phyloP scores from a whole-genome alignment of 495 filamentous ascomycete genomes.

The Penicillium dipodomyicola region DNA sequence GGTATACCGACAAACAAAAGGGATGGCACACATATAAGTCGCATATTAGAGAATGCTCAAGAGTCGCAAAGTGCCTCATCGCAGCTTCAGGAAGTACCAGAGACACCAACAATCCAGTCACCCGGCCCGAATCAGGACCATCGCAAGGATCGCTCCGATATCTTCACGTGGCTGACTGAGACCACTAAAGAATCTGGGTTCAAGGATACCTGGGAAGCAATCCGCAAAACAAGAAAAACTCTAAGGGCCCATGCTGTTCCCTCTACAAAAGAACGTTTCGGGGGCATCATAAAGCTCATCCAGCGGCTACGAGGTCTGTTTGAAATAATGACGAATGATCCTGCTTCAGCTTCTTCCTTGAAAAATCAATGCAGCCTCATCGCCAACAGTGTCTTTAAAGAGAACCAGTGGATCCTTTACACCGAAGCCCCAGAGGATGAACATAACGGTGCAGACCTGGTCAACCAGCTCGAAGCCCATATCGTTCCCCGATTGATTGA shows the following conservation, averaged over 20 bases:
- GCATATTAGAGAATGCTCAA: not conserved
- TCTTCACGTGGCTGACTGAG: conserved; percentile 7
- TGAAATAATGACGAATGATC: not conserved
- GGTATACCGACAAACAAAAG: not conserved
- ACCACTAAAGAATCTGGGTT: conserved; percentile 4
- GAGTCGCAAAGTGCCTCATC: not conserved
- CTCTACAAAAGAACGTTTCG: conserved; percentile 1
- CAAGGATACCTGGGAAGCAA: not conserved
- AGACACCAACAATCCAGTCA: not conserved
- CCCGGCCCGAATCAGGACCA: not conserved
- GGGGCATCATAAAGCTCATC: not conserved
- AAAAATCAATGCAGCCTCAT: conserved; percentile 4
- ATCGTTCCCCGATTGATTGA: conserved; percentile 24
- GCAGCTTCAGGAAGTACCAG: not conserved
- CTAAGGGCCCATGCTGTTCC: not conserved
- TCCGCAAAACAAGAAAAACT: not conserved
- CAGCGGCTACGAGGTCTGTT: not conserved
- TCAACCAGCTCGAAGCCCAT: conserved; percentile 25
- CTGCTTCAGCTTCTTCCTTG: not conserved
- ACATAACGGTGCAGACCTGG: conserved; percentile 2
- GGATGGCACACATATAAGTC: not conserved
- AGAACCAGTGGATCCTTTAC: conserved; percentile 2
- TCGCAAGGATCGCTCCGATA: not conserved
- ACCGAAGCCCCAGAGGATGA: conserved; percentile 6
- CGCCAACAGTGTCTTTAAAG: conserved; percentile 9